Conservation (phyloP, 768 basidiomycete genomes). For the Serendipita sp. region DNA sequence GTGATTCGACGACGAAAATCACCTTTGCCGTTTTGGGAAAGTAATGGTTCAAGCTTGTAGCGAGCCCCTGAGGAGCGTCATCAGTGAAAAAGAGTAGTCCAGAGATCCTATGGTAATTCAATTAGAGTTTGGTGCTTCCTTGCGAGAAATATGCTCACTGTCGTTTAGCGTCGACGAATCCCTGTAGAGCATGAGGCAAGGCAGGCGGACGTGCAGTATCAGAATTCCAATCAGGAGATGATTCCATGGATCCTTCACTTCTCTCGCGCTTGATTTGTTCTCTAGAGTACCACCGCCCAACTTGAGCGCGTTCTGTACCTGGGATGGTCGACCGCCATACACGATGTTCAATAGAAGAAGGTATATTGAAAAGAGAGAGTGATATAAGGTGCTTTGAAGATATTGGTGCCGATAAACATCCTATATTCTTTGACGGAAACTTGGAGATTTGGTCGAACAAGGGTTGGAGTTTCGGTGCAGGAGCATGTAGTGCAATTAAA, state of each 20-base stretch:
- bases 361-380: neutral
- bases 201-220: neutral
- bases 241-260: too few species aligned
- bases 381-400: neutral
- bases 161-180: neutral
- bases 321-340: constrained; percentile 37
- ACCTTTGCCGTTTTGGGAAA: constrained; percentile 6
- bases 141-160: neutral
- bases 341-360: neutral
- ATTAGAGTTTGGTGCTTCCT: neutral
- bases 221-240: too few species aligned
- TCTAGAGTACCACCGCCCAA: constrained; percentile 49
- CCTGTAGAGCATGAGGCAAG: neutral
- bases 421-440: neutral
- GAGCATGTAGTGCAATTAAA: neutral
- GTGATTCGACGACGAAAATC: neutral
- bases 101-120: neutral
- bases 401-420: neutral
- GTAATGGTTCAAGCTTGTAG: neutral
- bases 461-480: neutral
- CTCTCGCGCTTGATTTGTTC: neutral
- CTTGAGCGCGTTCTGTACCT: constrained; percentile 41
- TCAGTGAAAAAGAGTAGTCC: neutral
- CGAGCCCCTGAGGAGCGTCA: neutral
- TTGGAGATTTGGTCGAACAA: neutral